Evolutionary conservation across 768 basidiomycete species (phyloP).

Genomic region (Auricularia sp.): DNA sequence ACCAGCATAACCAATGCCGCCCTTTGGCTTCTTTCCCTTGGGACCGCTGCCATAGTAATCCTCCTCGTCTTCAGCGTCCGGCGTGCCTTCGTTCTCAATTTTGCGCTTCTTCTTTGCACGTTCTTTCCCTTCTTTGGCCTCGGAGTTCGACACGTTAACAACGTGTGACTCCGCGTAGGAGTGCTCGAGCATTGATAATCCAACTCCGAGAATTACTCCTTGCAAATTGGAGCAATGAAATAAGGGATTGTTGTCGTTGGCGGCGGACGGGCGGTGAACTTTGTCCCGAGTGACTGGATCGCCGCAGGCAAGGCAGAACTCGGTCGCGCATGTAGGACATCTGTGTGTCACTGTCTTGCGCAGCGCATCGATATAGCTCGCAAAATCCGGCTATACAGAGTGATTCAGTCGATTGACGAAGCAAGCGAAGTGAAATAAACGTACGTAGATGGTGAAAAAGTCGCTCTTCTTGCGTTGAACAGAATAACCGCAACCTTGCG

Average conservation of each 20-base stretch:
- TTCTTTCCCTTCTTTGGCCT: constrained; percentile 34
- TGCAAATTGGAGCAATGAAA: constrained; percentile 88
- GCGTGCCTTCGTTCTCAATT: constrained; percentile 24
- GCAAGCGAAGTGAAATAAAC: constrained; percentile 18
- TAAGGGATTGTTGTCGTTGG: constrained; percentile 43
- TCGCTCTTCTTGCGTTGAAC: constrained; percentile 57
- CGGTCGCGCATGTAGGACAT: constrained; percentile 50
- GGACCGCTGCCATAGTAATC: constrained; percentile 33
- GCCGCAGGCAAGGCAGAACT: constrained; percentile 60
- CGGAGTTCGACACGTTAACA: constrained; percentile 7
- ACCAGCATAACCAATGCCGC: constrained; percentile 84
- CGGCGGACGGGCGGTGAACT: constrained; percentile 26
- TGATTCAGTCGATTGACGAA: constrained; percentile 6
- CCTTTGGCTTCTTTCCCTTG: constrained; percentile 56
- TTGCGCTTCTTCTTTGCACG: constrained; percentile 14
- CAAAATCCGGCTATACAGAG: constrained; percentile 52
- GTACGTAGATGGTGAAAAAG: constrained; percentile 76
- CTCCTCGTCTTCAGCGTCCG: constrained; percentile 39
- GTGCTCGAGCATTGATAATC: constrained; percentile 76
- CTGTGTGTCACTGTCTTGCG: constrained; percentile 42
- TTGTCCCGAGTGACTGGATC: constrained; percentile 44
- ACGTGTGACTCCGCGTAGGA: constrained; percentile 34
- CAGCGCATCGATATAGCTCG: constrained; percentile 57
- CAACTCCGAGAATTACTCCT: constrained; percentile 84
- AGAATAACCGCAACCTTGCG: constrained; percentile 59